Evolutionary conservation across 805 yeast species (phyloP), one percentile per base, ranked within the genome.

Genomic region (Helenozyma baotianmanensis): DNA sequence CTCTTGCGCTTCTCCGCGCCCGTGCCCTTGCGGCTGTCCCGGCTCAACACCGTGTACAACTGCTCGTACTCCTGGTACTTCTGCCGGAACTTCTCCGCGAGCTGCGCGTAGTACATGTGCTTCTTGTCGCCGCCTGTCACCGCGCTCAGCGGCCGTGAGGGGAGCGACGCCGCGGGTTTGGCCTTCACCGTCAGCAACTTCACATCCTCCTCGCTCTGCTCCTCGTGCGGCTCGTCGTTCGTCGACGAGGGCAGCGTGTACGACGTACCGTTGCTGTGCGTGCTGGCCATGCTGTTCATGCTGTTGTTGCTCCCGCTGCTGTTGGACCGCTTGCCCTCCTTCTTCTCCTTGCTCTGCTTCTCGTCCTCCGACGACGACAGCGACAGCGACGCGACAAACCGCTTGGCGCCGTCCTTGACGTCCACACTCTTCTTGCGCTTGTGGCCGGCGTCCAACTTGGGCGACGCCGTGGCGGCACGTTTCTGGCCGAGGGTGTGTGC

Each of bases 171-270:
- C 3, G 39, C 30, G 6, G 27, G 36, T 4, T 27, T 24, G 23
- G 27, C 23, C 13, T 29, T 33, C 11, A 27, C 33, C 9, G 26
- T 9, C 14, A 17, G 25, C 7, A 24, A 14, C 30, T 36, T 38
- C 8, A 18, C 27, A 17, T 40, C 47, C 25, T 43, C 53, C n/a
- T 45, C 48, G 17, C 38, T 31, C 14, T 32, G 38, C 29, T 37
- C 39, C 36, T 25, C 36, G 23, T 45, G 27, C 31, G 42, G 33
- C 8, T 55, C 59, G 16, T 58, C 64, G 30, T 55, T 52, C 16
- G 50, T 50, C 4, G 68, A 62, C 1, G 65, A 58, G 9, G 70
- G 68, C 22, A 68, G 64, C 6, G 69, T 59, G 35, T 52, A 53
- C 2, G 51, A 43, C 21, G 29, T 33, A 10, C 27, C 17, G 14